phyloP scores from a whole-genome alignment of 345 rosid genomes.

The Rhizophora apiculata region DNA sequence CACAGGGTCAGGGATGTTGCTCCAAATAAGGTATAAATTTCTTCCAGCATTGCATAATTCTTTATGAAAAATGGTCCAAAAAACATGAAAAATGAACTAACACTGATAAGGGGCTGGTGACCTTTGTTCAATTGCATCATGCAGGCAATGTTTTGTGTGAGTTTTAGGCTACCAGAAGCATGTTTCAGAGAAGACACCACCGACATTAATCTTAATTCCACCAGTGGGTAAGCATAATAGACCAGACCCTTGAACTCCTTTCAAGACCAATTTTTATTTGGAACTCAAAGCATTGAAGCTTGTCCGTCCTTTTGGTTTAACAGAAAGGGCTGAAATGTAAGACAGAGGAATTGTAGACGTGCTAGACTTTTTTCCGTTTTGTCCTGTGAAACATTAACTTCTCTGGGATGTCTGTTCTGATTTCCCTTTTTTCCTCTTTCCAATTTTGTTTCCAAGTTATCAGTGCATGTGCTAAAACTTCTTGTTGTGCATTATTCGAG shows the following conservation, averaged over 20 bases:
- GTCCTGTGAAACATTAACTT: too few species aligned
- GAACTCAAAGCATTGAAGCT: not conserved
- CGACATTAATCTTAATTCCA: not conserved
- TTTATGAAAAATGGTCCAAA: not conserved
- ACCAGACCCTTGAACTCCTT: not conserved
- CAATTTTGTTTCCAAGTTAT: too few species aligned
- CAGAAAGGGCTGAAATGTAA: not conserved
- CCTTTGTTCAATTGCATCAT: slow-evolving; percentile 1
- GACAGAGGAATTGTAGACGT: too few species aligned
- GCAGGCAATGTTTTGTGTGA: slow-evolving; percentile 97
- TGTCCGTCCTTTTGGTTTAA: not conserved
- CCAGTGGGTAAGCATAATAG: slow-evolving; percentile 4
- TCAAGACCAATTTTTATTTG: not conserved
- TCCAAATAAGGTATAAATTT: slow-evolving; percentile 73
- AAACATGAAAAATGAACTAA: too few species aligned
- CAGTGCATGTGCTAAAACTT: too few species aligned
- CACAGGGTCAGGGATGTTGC: slow-evolving; percentile 97
- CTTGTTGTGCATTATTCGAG: too few species aligned
- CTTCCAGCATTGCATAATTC: not conserved
- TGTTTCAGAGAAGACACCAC: slow-evolving; percentile 46
- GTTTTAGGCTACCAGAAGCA: slow-evolving; percentile 83
- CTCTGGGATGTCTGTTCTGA: too few species aligned
- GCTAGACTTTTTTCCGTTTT: not conserved
- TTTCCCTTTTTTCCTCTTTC: too few species aligned
- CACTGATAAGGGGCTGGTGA: not conserved